These are phyloP conservation scores for Tolypocladium endophyticum DNA, from an alignment of 2,329 filamentous ascomycete genomes.

Conservation along the genomic window DNA sequence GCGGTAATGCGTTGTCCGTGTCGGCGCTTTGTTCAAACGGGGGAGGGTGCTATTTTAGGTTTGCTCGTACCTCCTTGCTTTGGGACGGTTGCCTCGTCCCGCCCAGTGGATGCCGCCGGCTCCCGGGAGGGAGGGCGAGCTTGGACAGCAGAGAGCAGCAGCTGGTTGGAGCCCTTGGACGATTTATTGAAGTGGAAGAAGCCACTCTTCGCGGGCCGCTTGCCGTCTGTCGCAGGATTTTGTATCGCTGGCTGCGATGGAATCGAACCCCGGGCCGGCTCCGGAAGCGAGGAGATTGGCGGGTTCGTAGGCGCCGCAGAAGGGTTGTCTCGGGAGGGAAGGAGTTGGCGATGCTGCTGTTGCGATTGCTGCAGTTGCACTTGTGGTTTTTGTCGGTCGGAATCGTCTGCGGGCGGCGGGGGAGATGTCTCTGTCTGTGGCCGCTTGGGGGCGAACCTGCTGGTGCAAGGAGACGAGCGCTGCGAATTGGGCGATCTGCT, in stretches of 20 bases:
- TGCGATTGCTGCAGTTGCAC: neutral
- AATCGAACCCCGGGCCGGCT: slow-evolving; percentile 9
- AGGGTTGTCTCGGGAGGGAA: slow-evolving; percentile 12
- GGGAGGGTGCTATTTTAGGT: neutral
- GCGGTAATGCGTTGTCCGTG: neutral
- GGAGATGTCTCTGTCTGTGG: slow-evolving; percentile 10
- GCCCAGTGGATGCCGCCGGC: slow-evolving; percentile 26
- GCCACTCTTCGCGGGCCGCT: slow-evolving; percentile 34
- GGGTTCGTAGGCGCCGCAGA: slow-evolving; percentile 10
- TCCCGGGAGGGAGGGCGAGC: slow-evolving; percentile 25
- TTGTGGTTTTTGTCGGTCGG: slow-evolving; percentile 11
- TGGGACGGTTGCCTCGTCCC: slow-evolving; percentile 17
- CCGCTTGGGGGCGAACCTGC: slow-evolving; percentile 25
- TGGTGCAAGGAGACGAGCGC: slow-evolving; percentile 34
- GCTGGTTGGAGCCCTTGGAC: slow-evolving; percentile 28
- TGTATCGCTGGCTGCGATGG: slow-evolving; percentile 12
- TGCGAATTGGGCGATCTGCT: slow-evolving; percentile 32
- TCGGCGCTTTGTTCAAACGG: slow-evolving; percentile 1
- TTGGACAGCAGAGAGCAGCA: slow-evolving; percentile 13
- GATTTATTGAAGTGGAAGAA: slow-evolving; percentile 42
- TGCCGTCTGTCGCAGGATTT: slow-evolving; percentile 22
- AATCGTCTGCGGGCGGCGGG: slow-evolving; percentile 8
- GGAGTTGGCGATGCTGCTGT: slow-evolving; percentile 10
- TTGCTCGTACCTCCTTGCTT: slow-evolving; percentile 21
- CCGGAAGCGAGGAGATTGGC: slow-evolving; percentile 14